These are phyloP conservation scores for Begonia peltatifolia DNA, from an alignment of 306 rosid genomes.

Conservation along the genomic window DNA sequence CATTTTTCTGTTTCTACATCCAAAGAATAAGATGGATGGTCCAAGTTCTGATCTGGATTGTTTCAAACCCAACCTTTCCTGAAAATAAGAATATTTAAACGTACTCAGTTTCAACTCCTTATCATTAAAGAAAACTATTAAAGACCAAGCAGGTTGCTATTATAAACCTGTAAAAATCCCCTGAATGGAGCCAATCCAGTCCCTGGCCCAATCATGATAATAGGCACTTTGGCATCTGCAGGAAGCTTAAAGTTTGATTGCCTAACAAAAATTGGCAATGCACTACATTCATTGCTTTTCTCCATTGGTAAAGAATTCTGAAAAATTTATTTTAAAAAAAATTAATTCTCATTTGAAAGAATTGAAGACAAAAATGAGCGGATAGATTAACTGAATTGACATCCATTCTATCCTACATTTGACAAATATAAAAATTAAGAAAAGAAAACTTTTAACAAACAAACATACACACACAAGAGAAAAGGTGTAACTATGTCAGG, in stretches of 20 bases:
- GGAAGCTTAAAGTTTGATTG: constrained; percentile 94
- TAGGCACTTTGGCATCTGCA: constrained; percentile 56
- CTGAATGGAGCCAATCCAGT: constrained; percentile 99
- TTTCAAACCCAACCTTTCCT: constrained; percentile 82
- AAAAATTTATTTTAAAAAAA: too few species aligned
- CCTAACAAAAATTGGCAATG: constrained; percentile 91
- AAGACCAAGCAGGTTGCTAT: constrained; percentile 9
- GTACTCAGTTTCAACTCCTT: neutral
- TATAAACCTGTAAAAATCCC: constrained; percentile 90
- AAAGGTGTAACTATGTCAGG: too few species aligned
- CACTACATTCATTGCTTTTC: constrained; percentile 61
- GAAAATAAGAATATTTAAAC: constrained; percentile 9
- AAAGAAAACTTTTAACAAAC: too few species aligned
- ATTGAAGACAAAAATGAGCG: too few species aligned
- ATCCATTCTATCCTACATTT: too few species aligned
- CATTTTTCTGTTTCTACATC: constrained; percentile 81
- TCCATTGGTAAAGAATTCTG: constrained; percentile 65
- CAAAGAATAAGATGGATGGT: constrained; percentile 64
- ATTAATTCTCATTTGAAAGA: too few species aligned
- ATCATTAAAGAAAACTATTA: neutral
- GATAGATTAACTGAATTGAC: too few species aligned
- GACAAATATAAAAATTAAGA: too few species aligned
- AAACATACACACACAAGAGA: too few species aligned
- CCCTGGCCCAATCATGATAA: constrained; percentile 98
- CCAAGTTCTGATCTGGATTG: constrained; percentile 71